Evolutionary conservation across 805 yeast species (phyloP).

Genomic region (Lipomyces kockii): DNA sequence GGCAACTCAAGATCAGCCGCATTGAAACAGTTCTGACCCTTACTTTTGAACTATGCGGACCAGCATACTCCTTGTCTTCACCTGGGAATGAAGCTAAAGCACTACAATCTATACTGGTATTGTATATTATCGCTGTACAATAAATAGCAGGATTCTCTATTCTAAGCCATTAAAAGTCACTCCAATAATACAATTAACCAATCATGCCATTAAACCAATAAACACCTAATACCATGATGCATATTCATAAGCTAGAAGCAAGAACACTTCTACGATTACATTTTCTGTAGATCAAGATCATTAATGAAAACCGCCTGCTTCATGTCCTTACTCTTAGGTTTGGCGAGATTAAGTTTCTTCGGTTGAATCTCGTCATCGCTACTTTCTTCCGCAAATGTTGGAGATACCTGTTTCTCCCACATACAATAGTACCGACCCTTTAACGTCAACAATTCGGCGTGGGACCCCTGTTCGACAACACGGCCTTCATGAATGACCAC

Average conservation of each 20-base stretch:
- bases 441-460: slow-evolving; percentile 37
- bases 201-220: not conserved
- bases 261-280: not conserved
- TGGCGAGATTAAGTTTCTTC: not conserved
- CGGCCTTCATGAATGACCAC: slow-evolving; percentile 55
- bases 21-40: too few relatives aligned
- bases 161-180: not conserved
- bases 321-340: not conserved
- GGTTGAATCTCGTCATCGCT: not conserved
- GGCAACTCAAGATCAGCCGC: not conserved
- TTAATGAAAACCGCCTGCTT: slow-evolving; percentile 7
- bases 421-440: slow-evolving; percentile 28
- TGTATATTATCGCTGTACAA: not conserved
- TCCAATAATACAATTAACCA: not conserved
- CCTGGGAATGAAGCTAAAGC: not conserved
- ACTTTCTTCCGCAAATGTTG: slow-evolving; percentile 45
- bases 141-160: not conserved
- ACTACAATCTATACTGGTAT: not conserved
- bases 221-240: slow-evolving; percentile 1
- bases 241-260: not conserved
- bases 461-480: slow-evolving; percentile 50
- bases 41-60: too few relatives aligned
- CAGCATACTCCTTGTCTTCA: not conserved
- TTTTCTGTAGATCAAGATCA: not conserved
- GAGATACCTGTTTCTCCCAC: slow-evolving; percentile 28